Percentiles rank a stretch among this genome's conserved stretches.
phyloP scores from a whole-genome alignment of 768 basidiomycete species.

The Amanita molliuscula region DNA sequence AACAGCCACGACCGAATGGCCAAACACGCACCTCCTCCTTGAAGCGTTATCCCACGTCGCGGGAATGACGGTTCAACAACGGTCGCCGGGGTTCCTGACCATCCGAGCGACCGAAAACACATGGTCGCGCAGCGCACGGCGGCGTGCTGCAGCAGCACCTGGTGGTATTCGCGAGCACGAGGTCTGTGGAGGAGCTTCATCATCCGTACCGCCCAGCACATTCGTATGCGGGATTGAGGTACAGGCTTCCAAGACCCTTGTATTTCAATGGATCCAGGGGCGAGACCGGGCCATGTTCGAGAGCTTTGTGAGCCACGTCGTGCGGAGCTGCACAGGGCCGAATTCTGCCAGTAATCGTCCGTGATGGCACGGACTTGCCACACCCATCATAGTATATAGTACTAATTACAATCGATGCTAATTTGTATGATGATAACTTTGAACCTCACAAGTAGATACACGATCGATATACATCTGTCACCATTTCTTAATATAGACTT shows the following conservation, averaged over 20 bases:
- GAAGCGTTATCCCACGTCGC: neutral
- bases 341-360: no score
- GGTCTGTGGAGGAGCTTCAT: neutral
- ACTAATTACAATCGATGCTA: no score
- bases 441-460: no score
- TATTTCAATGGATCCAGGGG: slow-evolving; percentile 58
- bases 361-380: no score
- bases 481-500: no score
- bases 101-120: slow-evolving; percentile 10
- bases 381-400: no score
- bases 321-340: neutral
- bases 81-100: neutral
- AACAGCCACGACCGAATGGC: slow-evolving; percentile 8
- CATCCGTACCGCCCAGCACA: neutral
- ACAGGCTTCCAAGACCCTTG: slow-evolving; percentile 18
- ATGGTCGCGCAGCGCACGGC: slow-evolving; percentile 8
- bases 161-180: neutral
- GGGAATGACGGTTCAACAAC: neutral
- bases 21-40: slow-evolving; percentile 3
- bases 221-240: slow-evolving; percentile 7
- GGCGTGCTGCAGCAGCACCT: neutral
- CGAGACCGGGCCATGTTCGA: slow-evolving; percentile 48
- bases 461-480: no score
- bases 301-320: slow-evolving; percentile 30
- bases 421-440: no score